Evolutionary conservation across 108 stramenopile species (phyloP).

Genomic region (Pseudonitzschia delicatissima): DNA sequence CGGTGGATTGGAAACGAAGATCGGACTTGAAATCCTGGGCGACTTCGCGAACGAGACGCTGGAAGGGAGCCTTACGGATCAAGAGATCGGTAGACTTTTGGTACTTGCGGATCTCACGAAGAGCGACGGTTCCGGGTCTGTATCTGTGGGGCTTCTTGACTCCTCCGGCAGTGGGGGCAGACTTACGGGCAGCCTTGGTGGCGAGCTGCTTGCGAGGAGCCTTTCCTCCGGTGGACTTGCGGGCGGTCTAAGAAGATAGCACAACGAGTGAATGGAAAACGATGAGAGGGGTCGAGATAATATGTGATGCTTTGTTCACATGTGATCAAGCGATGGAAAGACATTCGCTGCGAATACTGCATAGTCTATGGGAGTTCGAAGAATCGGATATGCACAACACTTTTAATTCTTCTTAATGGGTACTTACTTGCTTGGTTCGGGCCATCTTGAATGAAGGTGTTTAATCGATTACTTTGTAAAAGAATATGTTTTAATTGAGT

Average conservation of each 20-base stretch:
- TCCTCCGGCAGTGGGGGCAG: conserved; percentile 85
- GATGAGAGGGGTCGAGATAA: too few species aligned
- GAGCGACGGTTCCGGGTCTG: conserved; percentile 83
- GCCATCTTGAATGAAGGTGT: conserved; percentile 82
- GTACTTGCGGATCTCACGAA: conserved; percentile 89
- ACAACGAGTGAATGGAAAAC: background rate
- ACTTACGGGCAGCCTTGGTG: conserved; percentile 75
- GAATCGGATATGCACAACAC: background rate
- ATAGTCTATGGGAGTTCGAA: too few species aligned
- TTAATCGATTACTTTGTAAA: too few species aligned
- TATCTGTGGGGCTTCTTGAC: conserved; percentile 86
- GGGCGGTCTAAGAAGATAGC: conserved; percentile 83
- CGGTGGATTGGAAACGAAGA: conserved; percentile 87
- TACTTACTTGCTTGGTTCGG: conserved; percentile 64
- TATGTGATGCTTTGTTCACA: too few species aligned
- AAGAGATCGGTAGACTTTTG: conserved; percentile 93
- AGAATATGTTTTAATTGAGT: too few species aligned
- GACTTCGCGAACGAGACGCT: conserved; percentile 89
- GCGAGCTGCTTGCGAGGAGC: conserved; percentile 88
- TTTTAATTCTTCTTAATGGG: background rate
- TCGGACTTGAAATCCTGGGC: conserved; percentile 78
- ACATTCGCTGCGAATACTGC: too few species aligned
- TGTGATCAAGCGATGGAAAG: too few species aligned
- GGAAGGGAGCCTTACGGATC: conserved; percentile 92
- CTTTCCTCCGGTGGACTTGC: conserved; percentile 97